A percentile compares a stretch with the other conserved stretches of the same genome.
Evolutionary conservation across 768 basidiomycete species (phyloP).

Genomic region (Collybia mongolica): DNA sequence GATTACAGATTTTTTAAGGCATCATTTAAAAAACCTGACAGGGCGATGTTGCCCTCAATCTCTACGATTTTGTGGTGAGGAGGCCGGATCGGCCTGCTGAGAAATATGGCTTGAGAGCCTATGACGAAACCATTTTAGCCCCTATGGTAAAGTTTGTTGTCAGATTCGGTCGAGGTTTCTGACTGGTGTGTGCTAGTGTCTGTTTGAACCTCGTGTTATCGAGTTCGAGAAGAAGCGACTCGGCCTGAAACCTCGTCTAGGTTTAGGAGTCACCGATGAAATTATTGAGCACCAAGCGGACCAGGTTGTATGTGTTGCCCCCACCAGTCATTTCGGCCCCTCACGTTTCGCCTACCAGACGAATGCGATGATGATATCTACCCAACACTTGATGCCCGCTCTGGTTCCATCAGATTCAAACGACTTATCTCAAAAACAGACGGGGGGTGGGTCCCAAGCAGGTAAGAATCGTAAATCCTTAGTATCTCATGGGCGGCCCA

Average conservation of each 20-base stretch:
- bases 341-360: conserved; percentile 49
- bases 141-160: conserved; percentile 68
- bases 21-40: conserved; percentile 25
- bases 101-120: conserved; percentile 88
- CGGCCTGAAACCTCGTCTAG: conserved; percentile 46
- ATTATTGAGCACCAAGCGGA: conserved; percentile 58
- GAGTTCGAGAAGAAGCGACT: conserved; percentile 80
- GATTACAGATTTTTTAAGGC: not conserved
- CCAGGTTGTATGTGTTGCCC: conserved; percentile 41
- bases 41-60: conserved; percentile 87
- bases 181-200: conserved; percentile 51
- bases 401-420: conserved; percentile 21
- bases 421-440: conserved; percentile 15
- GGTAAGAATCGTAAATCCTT: conserved; percentile 6
- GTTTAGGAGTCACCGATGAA: conserved; percentile 71
- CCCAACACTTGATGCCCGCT: conserved; percentile 68
- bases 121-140: conserved; percentile 93
- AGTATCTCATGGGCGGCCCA: not conserved
- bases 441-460: conserved; percentile 8
- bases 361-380: conserved; percentile 88
- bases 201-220: conserved; percentile 92
- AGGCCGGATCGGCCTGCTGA: conserved; percentile 71
- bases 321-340: conserved; percentile 6
- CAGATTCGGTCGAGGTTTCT: not conserved
- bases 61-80: conserved; percentile 89